A percentile compares a stretch with the other conserved stretches of the same genome.
Evolutionary conservation across 1,284 basidiomycete species (phyloP).

Genomic region (Microbotryum scabiosae): DNA sequence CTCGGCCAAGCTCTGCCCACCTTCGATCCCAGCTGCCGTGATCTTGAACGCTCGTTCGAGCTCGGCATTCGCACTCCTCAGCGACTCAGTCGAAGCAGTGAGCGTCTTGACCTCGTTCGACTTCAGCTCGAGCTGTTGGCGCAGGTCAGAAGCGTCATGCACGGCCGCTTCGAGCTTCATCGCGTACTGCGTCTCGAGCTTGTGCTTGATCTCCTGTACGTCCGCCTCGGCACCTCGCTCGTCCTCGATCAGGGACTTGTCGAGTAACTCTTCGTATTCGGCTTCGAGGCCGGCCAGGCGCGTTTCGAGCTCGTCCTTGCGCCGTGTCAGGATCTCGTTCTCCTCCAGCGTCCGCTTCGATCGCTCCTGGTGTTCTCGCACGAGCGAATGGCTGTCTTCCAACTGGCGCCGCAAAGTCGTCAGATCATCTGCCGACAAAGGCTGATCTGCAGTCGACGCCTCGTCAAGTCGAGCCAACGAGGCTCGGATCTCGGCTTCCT

Average conservation of each 20-base stretch:
- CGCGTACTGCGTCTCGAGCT: conserved; percentile 87
- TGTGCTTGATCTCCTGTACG: conserved; percentile 82
- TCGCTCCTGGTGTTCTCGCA: conserved; percentile 82
- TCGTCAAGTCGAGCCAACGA: conserved; percentile 67
- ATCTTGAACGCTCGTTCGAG: conserved; percentile 96
- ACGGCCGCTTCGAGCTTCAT: conserved; percentile 83
- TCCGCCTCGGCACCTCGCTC: conserved; percentile 34
- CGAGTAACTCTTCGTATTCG: conserved; percentile 92
- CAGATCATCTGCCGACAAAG: conserved; percentile 61
- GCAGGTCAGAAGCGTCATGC: conserved; percentile 79
- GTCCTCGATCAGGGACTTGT: conserved; percentile 46
- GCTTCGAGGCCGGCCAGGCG: conserved; percentile 72
- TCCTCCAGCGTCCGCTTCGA: conserved; percentile 85
- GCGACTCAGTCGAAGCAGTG: conserved; percentile 77
- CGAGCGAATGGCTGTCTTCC: conserved; percentile 73
- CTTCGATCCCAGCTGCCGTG: conserved; percentile 90
- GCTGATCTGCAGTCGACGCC: conserved; percentile 54
- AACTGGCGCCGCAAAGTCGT: conserved; percentile 73
- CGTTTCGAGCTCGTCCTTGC: conserved; percentile 79
- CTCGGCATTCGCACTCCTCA: conserved; percentile 96
- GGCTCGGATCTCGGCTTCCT: conserved; percentile 81
- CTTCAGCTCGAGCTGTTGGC: conserved; percentile 82
- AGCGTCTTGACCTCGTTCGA: conserved; percentile 75
- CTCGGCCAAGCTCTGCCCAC: conserved; percentile 90
- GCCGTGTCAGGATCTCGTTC: conserved; percentile 70